Evolutionary conservation across 192 early-diverging fungal species (phyloP), one percentile per base, ranked within the genome.

Genomic region (Spinellus fusiger): DNA sequence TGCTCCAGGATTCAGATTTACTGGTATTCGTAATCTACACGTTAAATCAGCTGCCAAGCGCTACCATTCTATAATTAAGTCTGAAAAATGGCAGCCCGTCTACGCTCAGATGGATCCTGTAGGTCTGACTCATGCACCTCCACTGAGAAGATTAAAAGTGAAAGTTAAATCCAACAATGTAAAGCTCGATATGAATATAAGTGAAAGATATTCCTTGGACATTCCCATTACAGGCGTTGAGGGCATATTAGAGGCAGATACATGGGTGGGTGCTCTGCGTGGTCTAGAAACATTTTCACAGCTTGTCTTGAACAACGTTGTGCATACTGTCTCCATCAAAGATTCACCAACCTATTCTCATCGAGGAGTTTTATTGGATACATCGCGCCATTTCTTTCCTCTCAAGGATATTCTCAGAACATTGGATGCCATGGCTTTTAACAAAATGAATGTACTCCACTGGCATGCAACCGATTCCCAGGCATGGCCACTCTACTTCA

Each of bases 371-470:
- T 27, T 81, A 58, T 67, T 86, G 49, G 87, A 88, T 59, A 88
- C 84, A 29, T 49, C 79, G 29, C 79, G 86, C 48, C 84, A 86
- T 75, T 90, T 78, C 34, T 88, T 76, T 57, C 73, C 80, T 0
- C 54, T 86, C 29, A 66, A 71, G 46, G 68, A 67, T 18, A 67
- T 88, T 33, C 54, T 75, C 68, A 73, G 80, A 29, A 83, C 82
- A 27, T 77, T 86, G 16, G 85, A 89, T 52, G 85, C 83, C 47
- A 81, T 89, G 73, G 71, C 84, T 48, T 86, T 78, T 64, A 82
- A 78, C 73, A 87, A 90, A 78, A 63, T 87, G 57, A 90, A 90
- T 49, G 83, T 86, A 18, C 71, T 89, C 68, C 87, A 89, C 71
- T 89, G 85, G 85, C 87, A 89, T 64, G 73, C 85, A n/a, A 77